Base-by-base conservation (phyloP, 805 yeast species). In the Yarrowia sp. region DNA sequence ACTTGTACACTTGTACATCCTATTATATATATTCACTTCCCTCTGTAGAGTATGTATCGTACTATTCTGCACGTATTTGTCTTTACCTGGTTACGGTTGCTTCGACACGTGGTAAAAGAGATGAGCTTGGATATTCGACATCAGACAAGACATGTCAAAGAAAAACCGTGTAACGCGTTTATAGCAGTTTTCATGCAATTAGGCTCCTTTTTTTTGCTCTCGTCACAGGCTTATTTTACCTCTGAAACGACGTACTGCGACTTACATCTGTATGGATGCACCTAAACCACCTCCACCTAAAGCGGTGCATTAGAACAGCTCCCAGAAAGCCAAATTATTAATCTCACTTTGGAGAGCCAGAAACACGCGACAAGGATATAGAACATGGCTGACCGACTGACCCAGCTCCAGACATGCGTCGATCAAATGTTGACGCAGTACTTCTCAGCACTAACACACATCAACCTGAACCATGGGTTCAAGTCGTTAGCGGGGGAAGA, bases 391-490 rank as follows among this genome's bases (percentile, higher is more conserved):
- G 98, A 92, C 76, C 80, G 97, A 72, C 79, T 92, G 38, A 90
- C 97, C 1, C 98, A 92, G 73, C 81, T 92, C 24, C 98, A 92
- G 71, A 82, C 89, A 49, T 90, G 97, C 70, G 79, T 92, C 38
- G 98, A 92, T 74, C 92, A 75, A 74, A 74, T 76, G 43, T 71
- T 75, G 19, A 71, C 72, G 28, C 78, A 76, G 69, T 74, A 72
- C 61, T 76, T 74, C 67, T 74, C 78, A 63, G 70, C 76, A 17
- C 67, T 76, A 30, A 71, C 72, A 67, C 71, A 72, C 64, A 88
- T 91, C 6, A 96, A 91, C 71, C 85, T 86, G 71, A 85, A 85
- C 71, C 96, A 84, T 71, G 88, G 82, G 83, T 85, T 65, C 81
- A 81, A 24, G 82, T 85, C 2, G 70, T 79, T 7, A 80, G 77